Evolutionary conservation across 2,329 filamentous ascomycete species (phyloP).

Genomic region (Colletotrichum gigasporum): DNA sequence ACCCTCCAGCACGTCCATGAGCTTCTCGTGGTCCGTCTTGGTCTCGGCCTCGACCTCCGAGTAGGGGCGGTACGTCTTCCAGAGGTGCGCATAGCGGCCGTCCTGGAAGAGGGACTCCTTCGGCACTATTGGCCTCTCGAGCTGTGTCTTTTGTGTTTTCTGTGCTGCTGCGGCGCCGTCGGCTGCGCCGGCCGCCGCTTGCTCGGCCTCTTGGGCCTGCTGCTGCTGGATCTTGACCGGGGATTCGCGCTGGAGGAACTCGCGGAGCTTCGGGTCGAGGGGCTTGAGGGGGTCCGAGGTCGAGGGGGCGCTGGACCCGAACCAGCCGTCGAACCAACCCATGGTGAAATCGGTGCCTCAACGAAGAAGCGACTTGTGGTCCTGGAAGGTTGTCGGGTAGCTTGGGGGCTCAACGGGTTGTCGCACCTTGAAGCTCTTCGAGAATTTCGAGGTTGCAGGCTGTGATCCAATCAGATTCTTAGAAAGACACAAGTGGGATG

Average conservation of each 20-base stretch:
- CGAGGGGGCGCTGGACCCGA: conserved; percentile 56
- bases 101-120: conserved; percentile 64
- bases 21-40: conserved; percentile 81
- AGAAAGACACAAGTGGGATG: conserved; percentile 9
- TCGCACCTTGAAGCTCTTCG: conserved; percentile 25
- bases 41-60: conserved; percentile 73
- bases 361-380: too few relatives aligned
- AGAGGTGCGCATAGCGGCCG: conserved; percentile 82
- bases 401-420: not conserved
- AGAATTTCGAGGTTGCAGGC: conserved; percentile 24
- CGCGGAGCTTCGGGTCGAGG: conserved; percentile 83
- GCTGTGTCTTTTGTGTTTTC: not conserved
- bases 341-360: conserved; percentile 45
- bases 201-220: conserved; percentile 21
- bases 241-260: conserved; percentile 86
- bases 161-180: conserved; percentile 32
- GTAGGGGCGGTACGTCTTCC: conserved; percentile 88
- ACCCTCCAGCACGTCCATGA: conserved; percentile 81
- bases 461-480: conserved; percentile 24
- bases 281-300: conserved; percentile 70
- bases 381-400: not conserved
- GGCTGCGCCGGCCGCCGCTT: conserved; percentile 26
- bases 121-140: conserved; percentile 48
- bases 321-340: conserved; percentile 65
- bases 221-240: conserved; percentile 70